These are phyloP conservation scores for Lactarius quietus DNA, from an alignment of 768 basidiomycete species.

Conservation along the genomic window DNA sequence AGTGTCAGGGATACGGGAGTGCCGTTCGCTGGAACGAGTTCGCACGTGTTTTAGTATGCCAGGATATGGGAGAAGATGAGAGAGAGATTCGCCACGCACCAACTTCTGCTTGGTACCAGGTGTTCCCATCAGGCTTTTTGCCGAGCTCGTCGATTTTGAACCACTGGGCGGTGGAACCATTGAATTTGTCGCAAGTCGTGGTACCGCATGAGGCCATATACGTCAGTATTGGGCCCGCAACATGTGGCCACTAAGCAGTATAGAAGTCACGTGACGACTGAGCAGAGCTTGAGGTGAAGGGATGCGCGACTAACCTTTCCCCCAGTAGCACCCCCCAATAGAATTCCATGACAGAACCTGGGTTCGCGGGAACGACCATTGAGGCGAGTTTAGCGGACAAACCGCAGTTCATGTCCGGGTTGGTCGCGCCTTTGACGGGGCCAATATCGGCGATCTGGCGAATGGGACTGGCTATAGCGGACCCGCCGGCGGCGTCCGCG, in stretches of 20 bases:
- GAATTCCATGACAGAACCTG: conserved; percentile 51
- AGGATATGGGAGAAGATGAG: background rate
- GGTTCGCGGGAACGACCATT: conserved; percentile 51
- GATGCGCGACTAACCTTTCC: conserved; percentile 27
- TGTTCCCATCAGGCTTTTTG: conserved; percentile 25
- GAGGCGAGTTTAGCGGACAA: conserved; percentile 45
- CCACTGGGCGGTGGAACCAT: conserved; percentile 60
- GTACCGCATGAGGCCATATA: conserved; percentile 65
- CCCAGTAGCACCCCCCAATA: conserved; percentile 45
- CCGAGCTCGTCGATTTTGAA: conserved; percentile 53
- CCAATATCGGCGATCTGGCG: conserved; percentile 40
- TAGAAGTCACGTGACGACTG: too few species aligned
- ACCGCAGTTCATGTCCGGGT: conserved; percentile 56
- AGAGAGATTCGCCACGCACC: conserved; percentile 25
- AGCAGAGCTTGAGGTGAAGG: too few species aligned
- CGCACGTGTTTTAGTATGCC: background rate
- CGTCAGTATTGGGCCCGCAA: conserved; percentile 68
- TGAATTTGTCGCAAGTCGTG: conserved; percentile 55
- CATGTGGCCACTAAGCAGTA: conserved; percentile 45
- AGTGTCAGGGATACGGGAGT: conserved; percentile 31
- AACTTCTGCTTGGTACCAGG: conserved; percentile 33
- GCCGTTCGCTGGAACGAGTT: conserved; percentile 27
- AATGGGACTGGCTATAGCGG: conserved; percentile 29
- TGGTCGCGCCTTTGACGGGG: conserved; percentile 52
- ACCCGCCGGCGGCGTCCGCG: background rate